Evolutionary conservation across 192 early-diverging fungal species (phyloP), one percentile per base, ranked within the genome.

Genomic region (Backusella parvicylindrica): DNA sequence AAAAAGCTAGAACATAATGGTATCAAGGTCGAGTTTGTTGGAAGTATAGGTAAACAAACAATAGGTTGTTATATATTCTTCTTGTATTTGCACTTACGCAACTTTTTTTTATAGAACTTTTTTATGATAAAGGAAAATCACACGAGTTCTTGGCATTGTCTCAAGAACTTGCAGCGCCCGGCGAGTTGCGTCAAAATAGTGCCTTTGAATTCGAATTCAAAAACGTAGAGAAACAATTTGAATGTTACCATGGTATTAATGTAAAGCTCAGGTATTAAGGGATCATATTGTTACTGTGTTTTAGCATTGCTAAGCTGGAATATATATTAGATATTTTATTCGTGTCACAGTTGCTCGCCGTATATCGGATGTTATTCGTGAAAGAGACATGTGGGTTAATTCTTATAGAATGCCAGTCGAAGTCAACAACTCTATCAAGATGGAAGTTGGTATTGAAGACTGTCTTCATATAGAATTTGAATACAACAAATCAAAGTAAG

Each of bases 361-460:
- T 15, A 80, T 99, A 40, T 86, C 94, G 28, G 95, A 94, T 64
- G 93, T 98, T 49, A 87, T 92, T 72, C 94, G 95, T 79, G 91
- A 94, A 76, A 92, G 93, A 85, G 98, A 99, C 76, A 86, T 99
- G n/a, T 99, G 97, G 96, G 98, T 99, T 26, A 93, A 99, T 75
- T 95, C 93, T 33, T 99, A 98, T 82, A 88, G 90, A 60, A 91
- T 96, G 87, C 95, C 95, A 13, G 87, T 94, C 8, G 94, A 95
- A 64, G 85, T 90, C 37, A 97, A 98, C 84, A 92, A 92, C 81
- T 93, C 94, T 11, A 97, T 99, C 80, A 97, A 97, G 82, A 99
- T 99, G 98, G 98, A 99, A 79, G 96, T 99, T 47, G 98, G 98
- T 28, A 99, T 99, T 73, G 98, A 99, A 78, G 97, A 98, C 78